These are phyloP conservation scores for Cenchrus fungigraminus DNA, from an alignment of 176 grass and related monocot genomes.

Conservation along the genomic window DNA sequence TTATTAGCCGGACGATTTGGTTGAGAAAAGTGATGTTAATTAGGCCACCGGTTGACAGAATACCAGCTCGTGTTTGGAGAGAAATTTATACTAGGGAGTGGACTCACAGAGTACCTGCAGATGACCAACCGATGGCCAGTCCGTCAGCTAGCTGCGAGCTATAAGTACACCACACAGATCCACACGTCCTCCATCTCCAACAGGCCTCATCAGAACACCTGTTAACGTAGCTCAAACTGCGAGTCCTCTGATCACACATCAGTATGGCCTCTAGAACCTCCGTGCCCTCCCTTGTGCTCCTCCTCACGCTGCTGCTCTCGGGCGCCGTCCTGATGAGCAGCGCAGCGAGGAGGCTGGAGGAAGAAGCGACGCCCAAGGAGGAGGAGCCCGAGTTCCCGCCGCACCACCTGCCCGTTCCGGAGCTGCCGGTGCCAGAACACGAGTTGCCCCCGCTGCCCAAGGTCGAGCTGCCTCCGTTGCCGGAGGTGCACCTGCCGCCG, in stretches of 20 bases:
- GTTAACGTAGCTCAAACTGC: not conserved
- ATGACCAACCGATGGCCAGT: not conserved
- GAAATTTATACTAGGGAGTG: too few species aligned
- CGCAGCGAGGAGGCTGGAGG: constrained; percentile 10
- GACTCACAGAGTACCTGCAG: not conserved
- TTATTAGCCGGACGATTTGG: not conserved
- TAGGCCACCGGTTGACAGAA: too few species aligned
- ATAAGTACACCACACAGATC: not conserved
- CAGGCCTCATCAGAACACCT: not conserved
- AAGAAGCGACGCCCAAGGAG: not conserved
- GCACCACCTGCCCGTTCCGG: constrained; percentile 31
- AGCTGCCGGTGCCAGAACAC: constrained; percentile 34
- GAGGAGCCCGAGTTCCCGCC: constrained; percentile 15
- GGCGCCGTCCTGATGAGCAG: not conserved
- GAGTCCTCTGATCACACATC: not conserved
- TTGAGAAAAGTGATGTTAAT: not conserved
- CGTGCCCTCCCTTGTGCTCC: not conserved
- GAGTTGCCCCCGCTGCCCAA: constrained; percentile 41
- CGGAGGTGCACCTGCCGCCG: constrained; percentile 22
- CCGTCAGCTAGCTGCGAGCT: not conserved
- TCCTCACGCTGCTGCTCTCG: constrained; percentile 7
- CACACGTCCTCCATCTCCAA: not conserved
- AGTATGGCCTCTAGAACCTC: not conserved
- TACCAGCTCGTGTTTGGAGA: too few species aligned
- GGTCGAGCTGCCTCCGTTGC: constrained; percentile 39